Evolutionary conservation across 176 grass and related monocot species (phyloP), one percentile per base, ranked within the genome.

Genomic region (Zoysia pacifica): DNA sequence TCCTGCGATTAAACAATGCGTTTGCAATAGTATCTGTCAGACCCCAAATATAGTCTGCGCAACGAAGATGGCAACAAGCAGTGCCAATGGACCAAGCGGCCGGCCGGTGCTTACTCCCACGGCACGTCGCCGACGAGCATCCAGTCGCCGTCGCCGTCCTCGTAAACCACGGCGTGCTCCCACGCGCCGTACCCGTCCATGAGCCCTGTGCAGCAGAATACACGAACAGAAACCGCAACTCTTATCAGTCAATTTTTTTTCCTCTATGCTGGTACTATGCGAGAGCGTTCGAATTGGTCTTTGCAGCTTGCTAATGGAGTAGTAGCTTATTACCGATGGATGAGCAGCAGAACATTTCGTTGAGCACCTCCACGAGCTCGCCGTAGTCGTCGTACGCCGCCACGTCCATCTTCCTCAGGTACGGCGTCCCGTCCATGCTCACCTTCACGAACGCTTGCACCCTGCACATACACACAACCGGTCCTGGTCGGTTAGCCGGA

Each of bases 81-180:
- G 16, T 6, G 6, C 11, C 38, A 14, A 18, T 66, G 59, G 48
- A 38, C 5, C 16, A 18, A 7, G 44, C 2, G 42, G 35, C 0
- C 1, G 1, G 9, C 1, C 2, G 16, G 49, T 18, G 65, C 94
- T 86, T 93, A 97, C 94, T 89, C 91, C 91, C 94, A 97, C 19
- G 94, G 94, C 45, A 97, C 94, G 90, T 97, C 94, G 88, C 94
- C 94, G 81, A 97, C 94, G 85, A 97, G 79, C 94, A 97, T 97
- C 94, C 94, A 97, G 77, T 97, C 94, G 13, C 94, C 94, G 85
- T 97, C 94, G 38, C 88, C 89, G 28, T 97, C 94, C 83, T 97
- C 91, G 71, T 97, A 97, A 64, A 92, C 90, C 39, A 97, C 90
- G 2, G 89, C 94, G 59, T 91, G 88, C 70, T 93, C 91, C 72